phyloP scores from a whole-genome alignment of 2,329 filamentous ascomycete species.

The Dendrostoma leiphaemia region DNA sequence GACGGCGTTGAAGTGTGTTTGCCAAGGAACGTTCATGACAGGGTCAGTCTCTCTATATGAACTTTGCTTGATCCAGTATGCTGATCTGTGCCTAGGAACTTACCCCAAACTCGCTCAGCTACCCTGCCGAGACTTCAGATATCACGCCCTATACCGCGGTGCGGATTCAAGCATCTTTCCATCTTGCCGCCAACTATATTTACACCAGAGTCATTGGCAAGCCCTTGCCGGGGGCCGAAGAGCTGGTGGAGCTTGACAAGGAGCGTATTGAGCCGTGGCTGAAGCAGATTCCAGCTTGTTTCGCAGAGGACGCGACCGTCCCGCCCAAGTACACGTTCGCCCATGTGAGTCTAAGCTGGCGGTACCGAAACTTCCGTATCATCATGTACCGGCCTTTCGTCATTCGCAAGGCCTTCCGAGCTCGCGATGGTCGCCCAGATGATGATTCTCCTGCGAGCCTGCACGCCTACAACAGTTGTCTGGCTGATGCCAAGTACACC shows the following conservation, averaged over 20 bases:
- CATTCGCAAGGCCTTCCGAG: conserved; percentile 34
- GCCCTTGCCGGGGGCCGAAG: conserved; percentile 37
- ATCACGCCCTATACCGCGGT: conserved; percentile 44
- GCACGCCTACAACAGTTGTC: conserved; percentile 34
- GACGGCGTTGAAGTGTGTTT: conserved; percentile 24
- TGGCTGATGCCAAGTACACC: conserved; percentile 38
- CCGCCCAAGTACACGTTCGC: conserved; percentile 36
- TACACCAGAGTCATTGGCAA: conserved; percentile 45
- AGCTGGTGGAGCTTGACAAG: conserved; percentile 40
- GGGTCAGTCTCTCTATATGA: conserved; percentile 15
- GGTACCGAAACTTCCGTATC: conserved; percentile 43
- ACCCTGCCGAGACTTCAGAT: conserved; percentile 33
- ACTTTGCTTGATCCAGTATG: not conserved
- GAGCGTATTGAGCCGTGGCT: conserved; percentile 37
- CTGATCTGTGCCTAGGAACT: conserved; percentile 22
- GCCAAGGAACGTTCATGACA: conserved; percentile 25
- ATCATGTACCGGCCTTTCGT: conserved; percentile 47
- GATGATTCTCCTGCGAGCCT: conserved; percentile 21
- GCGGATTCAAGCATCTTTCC: conserved; percentile 41
- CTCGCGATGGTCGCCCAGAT: conserved; percentile 20
- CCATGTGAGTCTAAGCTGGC: conserved; percentile 42
- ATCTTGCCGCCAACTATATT: conserved; percentile 41
- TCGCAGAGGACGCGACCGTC: conserved; percentile 29
- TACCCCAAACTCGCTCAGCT: conserved; percentile 32
- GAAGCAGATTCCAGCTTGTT: conserved; percentile 34